phyloP scores from a whole-genome alignment of 495 filamentous ascomycete species.

The Xylaria acuta region DNA sequence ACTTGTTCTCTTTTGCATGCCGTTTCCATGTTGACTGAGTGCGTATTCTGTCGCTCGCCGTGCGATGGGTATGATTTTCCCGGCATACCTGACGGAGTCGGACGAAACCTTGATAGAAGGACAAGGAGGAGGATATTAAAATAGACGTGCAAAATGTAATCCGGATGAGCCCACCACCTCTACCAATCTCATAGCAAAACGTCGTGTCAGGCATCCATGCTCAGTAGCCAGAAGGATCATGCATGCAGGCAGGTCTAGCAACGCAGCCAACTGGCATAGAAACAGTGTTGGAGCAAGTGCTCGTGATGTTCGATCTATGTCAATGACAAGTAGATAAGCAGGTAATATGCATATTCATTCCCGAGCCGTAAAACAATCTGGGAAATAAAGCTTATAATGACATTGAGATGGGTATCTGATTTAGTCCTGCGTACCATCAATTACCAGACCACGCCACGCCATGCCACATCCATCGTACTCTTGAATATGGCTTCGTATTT shows the following conservation, averaged over 20 bases:
- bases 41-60: background rate
- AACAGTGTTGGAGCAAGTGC: background rate
- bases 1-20: background rate
- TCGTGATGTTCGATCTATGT: background rate
- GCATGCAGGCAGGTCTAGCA: background rate
- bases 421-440: background rate
- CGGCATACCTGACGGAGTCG: no score
- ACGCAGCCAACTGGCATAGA: background rate
- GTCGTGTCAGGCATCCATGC: background rate
- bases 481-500: background rate
- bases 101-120: no score
- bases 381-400: background rate
- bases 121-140: no score
- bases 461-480: background rate
- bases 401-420: constrained; percentile 24
- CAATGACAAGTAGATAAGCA: background rate
- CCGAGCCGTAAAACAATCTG: background rate
- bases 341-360: no score
- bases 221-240: background rate
- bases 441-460: background rate
- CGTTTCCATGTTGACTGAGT: background rate
- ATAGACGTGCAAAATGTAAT: no score
- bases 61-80: background rate
- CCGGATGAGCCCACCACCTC: no score
- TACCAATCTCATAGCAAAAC: background rate